Base-by-base conservation (phyloP, 1,139 yeast species). In the Saccharomyces hybrid region DNA sequence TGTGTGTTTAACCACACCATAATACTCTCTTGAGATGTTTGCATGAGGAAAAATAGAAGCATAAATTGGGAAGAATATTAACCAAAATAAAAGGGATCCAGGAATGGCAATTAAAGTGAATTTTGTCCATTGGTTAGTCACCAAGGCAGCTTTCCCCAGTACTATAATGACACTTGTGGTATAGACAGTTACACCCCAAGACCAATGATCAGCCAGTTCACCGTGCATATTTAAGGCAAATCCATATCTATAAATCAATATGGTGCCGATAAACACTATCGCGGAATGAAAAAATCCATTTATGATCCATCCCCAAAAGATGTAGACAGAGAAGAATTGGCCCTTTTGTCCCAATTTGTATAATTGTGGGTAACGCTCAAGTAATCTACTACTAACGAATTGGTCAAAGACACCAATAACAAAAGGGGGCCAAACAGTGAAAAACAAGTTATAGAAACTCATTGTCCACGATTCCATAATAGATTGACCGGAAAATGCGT, bases 381-480 rank as follows among this genome's bases (percentile, higher is more conserved):
- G 76, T 64, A 91, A 77, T 60, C 97, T 78, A 26, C 98, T 96
- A 61, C 89, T 85, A 49, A 95, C 90, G 74, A 89, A 95, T 70
- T 95, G 99, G 70, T 95, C 99, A 74, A 93, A 91, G 3, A 95
- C 89, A 56, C 99, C 99, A 63, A 95, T 77, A 6, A 91, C 96
- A 71, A 95, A 88, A 1, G 99, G 99, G 4, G 99, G 99, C 50
- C 89, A 75, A 27, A 88, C 97, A 0, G 99, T 89, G 72, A 93
- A 93, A 56, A 95, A 78, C n/a, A 95, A 97, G 66, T 95, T 95
- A 75, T 93, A 95, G 61, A 88, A 86, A 0, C 99, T 93, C 67
- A 95, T 82, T 0, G 98, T 89, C 99, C 99, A 95, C 0, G 98
- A 91, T 70, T 95, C 99, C 67, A 87, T 88, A 62, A 95, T 85